Percentiles rank a stretch among this genome's conserved stretches.
These are phyloP conservation scores for Reticulascus tulasneorum DNA, from an alignment of 2,329 filamentous ascomycete genomes.

Conservation along the genomic window DNA sequence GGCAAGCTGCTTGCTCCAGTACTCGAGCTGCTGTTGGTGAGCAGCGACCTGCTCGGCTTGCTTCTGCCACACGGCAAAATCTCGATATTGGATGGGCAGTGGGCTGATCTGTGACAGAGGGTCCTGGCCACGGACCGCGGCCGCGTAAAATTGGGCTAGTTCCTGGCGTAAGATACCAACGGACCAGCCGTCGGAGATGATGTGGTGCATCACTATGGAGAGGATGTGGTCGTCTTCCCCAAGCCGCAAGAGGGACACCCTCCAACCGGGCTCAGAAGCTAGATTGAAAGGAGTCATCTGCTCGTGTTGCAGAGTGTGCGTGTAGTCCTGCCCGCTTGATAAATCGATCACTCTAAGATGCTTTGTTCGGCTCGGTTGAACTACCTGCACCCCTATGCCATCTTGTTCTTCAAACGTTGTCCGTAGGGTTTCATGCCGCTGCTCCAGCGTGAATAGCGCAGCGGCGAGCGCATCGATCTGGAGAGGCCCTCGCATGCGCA, in stretches of 20 bases:
- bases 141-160: conserved; percentile 16
- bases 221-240: conserved; percentile 16
- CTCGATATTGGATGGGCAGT: conserved; percentile 20
- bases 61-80: conserved; percentile 21
- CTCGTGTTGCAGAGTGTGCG: conserved; percentile 4
- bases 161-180: conserved; percentile 19
- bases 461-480: neutral
- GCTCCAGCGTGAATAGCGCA: neutral
- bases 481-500: neutral
- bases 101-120: conserved; percentile 10
- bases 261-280: conserved; percentile 17
- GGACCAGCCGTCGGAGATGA: conserved; percentile 25
- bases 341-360: conserved; percentile 2
- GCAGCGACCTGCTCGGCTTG: conserved; percentile 8
- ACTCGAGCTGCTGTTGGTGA: conserved; percentile 15
- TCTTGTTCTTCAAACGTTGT: conserved; percentile 1
- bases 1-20: conserved; percentile 18
- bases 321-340: neutral
- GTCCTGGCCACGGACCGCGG: conserved; percentile 9
- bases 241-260: conserved; percentile 11
- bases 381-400: neutral
- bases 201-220: conserved; percentile 24
- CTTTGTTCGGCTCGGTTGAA: conserved; percentile 2
- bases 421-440: conserved; percentile 1
- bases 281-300: conserved; percentile 20